Conservation (phyloP, 768 basidiomycete species). For the Rhodotorula paludigena region DNA sequence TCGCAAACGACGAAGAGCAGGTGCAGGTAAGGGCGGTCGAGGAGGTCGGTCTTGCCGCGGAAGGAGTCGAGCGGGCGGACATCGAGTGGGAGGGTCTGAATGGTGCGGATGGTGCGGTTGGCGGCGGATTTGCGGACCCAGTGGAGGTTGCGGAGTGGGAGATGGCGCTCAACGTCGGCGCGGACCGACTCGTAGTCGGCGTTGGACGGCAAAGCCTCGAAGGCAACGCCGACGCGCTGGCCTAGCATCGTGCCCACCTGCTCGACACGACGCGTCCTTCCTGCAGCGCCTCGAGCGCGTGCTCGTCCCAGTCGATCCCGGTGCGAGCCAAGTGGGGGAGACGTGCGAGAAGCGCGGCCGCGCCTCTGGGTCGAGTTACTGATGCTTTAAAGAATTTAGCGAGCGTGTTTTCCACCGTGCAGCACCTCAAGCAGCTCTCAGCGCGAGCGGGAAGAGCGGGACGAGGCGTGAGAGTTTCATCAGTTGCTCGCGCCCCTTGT, state of each 20-base stretch:
- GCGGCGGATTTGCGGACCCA: conserved; percentile 67
- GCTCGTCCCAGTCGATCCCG: too few relatives aligned
- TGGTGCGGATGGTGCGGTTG: conserved; percentile 64
- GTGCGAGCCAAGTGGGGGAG: too few relatives aligned
- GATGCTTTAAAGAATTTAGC: too few relatives aligned
- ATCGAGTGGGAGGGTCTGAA: conserved; percentile 78
- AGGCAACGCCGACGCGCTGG: conserved; percentile 12
- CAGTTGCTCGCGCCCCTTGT: too few relatives aligned
- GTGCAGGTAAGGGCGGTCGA: conserved; percentile 83
- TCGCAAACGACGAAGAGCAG: conserved; percentile 83
- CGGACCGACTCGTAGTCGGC: conserved; percentile 19
- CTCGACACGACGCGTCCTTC: too few relatives aligned
- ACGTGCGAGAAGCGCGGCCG: too few relatives aligned
- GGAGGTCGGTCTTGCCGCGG: conserved; percentile 59
- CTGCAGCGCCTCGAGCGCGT: too few relatives aligned
- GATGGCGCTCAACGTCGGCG: conserved; percentile 43
- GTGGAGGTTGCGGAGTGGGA: conserved; percentile 81
- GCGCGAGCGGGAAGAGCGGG: too few relatives aligned
- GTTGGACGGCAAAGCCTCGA: conserved; percentile 11
- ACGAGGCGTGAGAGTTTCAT: too few relatives aligned
- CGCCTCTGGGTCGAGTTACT: too few relatives aligned
- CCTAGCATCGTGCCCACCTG: neutral
- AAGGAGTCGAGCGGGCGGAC: conserved; percentile 56
- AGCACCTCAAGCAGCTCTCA: too few relatives aligned
- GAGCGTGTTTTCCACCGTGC: too few relatives aligned